phyloP scores from a whole-genome alignment of 768 basidiomycete genomes.

The Xerocomellus intermedius region DNA sequence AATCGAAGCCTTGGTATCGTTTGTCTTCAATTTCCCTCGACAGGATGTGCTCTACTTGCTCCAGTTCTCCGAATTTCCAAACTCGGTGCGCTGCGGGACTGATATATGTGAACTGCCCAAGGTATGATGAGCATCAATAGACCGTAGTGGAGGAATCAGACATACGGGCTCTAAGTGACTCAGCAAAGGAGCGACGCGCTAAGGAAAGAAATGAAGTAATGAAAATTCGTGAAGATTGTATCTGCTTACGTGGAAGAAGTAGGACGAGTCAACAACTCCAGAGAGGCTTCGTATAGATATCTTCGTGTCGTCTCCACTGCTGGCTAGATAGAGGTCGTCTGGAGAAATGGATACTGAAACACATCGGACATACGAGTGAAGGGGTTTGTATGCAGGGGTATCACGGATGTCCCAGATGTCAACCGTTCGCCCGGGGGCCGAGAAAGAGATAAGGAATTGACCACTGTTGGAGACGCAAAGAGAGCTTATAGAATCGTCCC shows the following conservation, averaged over 20 bases:
- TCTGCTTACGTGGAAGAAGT: conserved; percentile 1
- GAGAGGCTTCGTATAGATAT: neutral
- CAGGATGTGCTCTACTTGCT: conserved; percentile 6
- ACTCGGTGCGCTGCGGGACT: neutral
- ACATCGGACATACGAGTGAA: neutral
- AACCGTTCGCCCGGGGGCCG: conserved; percentile 3
- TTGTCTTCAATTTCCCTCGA: conserved; percentile 10
- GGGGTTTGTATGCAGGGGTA: neutral
- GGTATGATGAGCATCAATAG: neutral
- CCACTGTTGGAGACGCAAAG: conserved; percentile 2
- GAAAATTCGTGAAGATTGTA: neutral
- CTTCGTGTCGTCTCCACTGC: neutral
- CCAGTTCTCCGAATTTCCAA: conserved; percentile 1
- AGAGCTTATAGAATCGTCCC: neutral
- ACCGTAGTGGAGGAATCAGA: neutral
- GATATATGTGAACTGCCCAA: conserved; percentile 8
- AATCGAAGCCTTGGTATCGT: neutral
- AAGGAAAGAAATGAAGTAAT: neutral
- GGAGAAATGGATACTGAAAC: conserved; percentile 1
- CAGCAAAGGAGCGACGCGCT: neutral
- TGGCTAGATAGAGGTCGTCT: neutral
- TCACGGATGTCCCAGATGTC: conserved; percentile 7
- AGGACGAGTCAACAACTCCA: neutral
- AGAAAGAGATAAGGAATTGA: conserved; percentile 9
- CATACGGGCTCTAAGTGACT: conserved; percentile 1